Evolutionary conservation across 1,284 basidiomycete genomes (phyloP).

Genomic region (Moniliella sp.): DNA sequence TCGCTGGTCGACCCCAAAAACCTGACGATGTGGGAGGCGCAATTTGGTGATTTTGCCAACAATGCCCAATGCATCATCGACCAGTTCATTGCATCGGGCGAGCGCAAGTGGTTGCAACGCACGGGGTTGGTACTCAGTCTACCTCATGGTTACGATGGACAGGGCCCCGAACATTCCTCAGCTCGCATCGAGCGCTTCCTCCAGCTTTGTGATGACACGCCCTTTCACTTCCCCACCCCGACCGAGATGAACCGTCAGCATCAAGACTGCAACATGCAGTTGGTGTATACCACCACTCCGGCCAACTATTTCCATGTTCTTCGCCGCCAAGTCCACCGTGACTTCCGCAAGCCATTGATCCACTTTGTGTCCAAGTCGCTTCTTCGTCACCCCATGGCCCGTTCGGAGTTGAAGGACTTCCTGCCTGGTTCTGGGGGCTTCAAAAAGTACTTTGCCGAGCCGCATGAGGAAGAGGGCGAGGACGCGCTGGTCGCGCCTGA

Average conservation of each 20-base stretch:
- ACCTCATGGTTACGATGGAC: constrained; percentile 44
- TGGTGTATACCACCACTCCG: constrained; percentile 63
- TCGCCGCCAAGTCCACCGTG: constrained; percentile 56
- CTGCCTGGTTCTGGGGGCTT: constrained; percentile 86
- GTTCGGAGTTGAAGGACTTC: constrained; percentile 49
- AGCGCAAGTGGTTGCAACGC: constrained; percentile 40
- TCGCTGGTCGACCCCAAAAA: constrained; percentile 58
- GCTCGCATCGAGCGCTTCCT: constrained; percentile 46
- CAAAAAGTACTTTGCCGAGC: constrained; percentile 75
- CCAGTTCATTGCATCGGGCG: constrained; percentile 58
- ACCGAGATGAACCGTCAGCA: constrained; percentile 84
- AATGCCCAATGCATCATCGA: constrained; percentile 62
- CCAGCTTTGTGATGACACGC: constrained; percentile 27
- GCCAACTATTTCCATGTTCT: constrained; percentile 74
- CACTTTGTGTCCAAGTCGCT: constrained; percentile 4
- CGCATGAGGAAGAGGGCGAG: constrained; percentile 43
- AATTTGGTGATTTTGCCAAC: constrained; percentile 72
- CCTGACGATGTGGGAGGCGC: constrained; percentile 71
- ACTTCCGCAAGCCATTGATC: constrained; percentile 51
- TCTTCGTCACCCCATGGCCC: constrained; percentile 42
- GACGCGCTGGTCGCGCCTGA: constrained; percentile 53
- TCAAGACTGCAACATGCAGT: constrained; percentile 92
- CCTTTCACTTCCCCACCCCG: constrained; percentile 62
- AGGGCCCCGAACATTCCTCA: constrained; percentile 62
- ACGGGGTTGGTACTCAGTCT: constrained; percentile 11